phyloP scores from a whole-genome alignment of 768 basidiomycete genomes.

The Amanita exitialis region DNA sequence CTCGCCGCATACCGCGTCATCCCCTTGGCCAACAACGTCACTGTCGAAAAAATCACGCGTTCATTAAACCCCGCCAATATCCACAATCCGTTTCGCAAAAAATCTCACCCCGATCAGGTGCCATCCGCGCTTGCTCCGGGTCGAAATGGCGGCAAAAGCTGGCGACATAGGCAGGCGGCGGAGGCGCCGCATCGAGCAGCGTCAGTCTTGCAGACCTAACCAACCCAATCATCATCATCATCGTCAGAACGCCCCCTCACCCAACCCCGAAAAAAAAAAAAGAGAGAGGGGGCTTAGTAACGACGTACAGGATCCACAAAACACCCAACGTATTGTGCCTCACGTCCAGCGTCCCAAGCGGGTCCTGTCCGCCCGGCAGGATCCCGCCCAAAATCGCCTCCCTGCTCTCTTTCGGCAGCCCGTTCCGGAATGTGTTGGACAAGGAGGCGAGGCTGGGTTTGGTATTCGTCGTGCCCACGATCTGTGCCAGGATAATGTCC shows the following conservation, averaged over 20 bases:
- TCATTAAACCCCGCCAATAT: too few relatives aligned
- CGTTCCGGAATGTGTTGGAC: slow-evolving; percentile 33
- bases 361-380: slow-evolving; percentile 56
- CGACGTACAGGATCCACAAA: slow-evolving; percentile 63
- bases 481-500: slow-evolving; percentile 31
- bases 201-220: slow-evolving; percentile 53
- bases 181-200: slow-evolving; percentile 26
- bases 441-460: slow-evolving; percentile 22
- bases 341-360: slow-evolving; percentile 47
- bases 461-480: slow-evolving; percentile 25
- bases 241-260: too few relatives aligned
- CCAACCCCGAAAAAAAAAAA: neutral
- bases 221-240: neutral
- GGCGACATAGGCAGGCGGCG: slow-evolving; percentile 31
- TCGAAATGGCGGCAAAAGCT: slow-evolving; percentile 56
- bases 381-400: slow-evolving; percentile 46
- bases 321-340: slow-evolving; percentile 51
- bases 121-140: slow-evolving; percentile 52
- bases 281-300: too few relatives aligned
- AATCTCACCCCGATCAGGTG: slow-evolving; percentile 55
- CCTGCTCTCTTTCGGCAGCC: slow-evolving; percentile 45
- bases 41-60: slow-evolving; percentile 32
- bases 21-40: slow-evolving; percentile 55
- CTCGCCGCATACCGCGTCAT: slow-evolving; percentile 42
- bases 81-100: too few relatives aligned